phyloP scores from a whole-genome alignment of 2,329 filamentous ascomycete genomes.

The Scedosporium dehoogii region DNA sequence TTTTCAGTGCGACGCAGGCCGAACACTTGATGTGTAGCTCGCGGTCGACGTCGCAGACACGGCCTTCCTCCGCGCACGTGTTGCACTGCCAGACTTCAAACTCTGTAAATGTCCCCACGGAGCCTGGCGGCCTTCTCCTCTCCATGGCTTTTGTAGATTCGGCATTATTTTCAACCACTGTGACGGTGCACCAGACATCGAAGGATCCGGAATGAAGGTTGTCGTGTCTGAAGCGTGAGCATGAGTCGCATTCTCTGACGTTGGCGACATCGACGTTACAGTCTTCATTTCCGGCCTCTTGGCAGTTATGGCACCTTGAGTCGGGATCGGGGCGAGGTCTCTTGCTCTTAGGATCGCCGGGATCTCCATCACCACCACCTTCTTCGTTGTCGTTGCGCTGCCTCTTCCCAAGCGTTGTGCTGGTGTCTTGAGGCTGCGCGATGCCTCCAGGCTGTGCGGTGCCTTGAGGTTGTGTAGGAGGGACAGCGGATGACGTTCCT shows the following conservation, averaged over 20 bases:
- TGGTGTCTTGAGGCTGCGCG: no score
- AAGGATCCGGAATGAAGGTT: neutral
- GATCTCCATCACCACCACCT: no score
- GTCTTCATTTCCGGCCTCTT: rapidly evolving
- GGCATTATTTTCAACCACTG: no score
- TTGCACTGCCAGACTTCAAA: conserved; percentile 2
- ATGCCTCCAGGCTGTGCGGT: no score
- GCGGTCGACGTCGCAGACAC: conserved; percentile 5
- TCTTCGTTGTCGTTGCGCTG: no score
- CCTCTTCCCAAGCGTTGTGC: no score
- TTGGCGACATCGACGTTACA: neutral
- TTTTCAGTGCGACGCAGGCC: neutral
- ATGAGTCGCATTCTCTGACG: neutral
- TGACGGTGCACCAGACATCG: neutral
- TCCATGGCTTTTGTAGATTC: neutral
- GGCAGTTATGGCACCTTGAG: neutral
- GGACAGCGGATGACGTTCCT: no score
- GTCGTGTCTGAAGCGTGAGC: neutral
- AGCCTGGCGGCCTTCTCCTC: neutral
- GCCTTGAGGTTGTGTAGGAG: no score
- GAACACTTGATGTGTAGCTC: neutral
- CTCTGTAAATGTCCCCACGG: neutral
- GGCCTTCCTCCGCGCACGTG: neutral
- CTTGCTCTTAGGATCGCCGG: no score
- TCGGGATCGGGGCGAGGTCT: no score